Base-by-base conservation (phyloP, 345 rosid species). In the Sonneratia alba region DNA sequence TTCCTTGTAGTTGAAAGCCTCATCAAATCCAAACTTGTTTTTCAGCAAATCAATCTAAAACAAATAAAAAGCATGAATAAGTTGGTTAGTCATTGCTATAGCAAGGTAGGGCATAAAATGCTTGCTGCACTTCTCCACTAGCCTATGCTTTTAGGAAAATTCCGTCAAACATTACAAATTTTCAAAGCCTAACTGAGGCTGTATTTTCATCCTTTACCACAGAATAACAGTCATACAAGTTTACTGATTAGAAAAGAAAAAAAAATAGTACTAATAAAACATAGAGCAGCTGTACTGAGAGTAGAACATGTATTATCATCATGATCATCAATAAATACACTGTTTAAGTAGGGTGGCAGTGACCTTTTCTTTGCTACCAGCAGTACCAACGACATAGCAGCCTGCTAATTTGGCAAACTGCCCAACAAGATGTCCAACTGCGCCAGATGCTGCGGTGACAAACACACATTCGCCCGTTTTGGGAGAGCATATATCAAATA, bases 1-100 rank as follows among this genome's bases (percentile, higher is more conserved):
- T 32, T 79, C 81, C 45, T 74, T 83, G 69, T 85, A 87, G 79
- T 85, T 85, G 86, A 87, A 87, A 77, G 91, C 91, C 69, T 79
- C 86, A 69, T 87, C 83, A 55, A 85, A 85, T 59, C 87, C 85
- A 51, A 84, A 74, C 76, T 82, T 83, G 36, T 72, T 78, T 82
- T 81, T 83, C 73, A 87, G 72, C 18, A 85, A 71, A 66, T 81
- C 78, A 70, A 87, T 85, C 87, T 87, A 27, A 4, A n/a, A n/a
- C 51, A 34, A 66, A 45, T 6, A 7, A 7, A 47, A 38, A 19
- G 36, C 56, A 75, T 34, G 40, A 38, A 16, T 2, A 0, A 55
- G 21, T 55, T 4, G 18, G 3, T 8, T 6, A 22, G n/a, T 9
- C 16, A 15, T 12, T 47, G 1, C 40, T 4, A 6, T 36, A 66